Evolutionary conservation across 2,329 filamentous ascomycete genomes (phyloP), one percentile per base, ranked within the genome.

Genomic region (Colletotrichum sp.): DNA sequence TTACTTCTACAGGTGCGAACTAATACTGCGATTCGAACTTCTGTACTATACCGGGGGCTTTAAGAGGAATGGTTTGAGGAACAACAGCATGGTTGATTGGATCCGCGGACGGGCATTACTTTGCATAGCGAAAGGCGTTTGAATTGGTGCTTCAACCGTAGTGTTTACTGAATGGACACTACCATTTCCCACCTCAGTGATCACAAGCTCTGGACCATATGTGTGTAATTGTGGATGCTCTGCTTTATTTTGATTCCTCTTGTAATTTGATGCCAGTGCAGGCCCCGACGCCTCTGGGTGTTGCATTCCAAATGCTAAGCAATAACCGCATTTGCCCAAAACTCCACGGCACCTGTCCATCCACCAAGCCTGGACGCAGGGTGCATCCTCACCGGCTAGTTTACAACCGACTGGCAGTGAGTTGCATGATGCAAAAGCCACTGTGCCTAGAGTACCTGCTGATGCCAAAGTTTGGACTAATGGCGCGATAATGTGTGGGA

Each of bases 81-180:
- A 67, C 27, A 65, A 31, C 21, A 64, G 31, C 63, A 59, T 27
- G 34, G 51, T 65, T 18, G 62, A 47, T 65, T 18, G 62, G 55
- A 21, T 33, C 33, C 43, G 38, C 6, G 24, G 61, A 36, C 59
- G 29, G 67, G 58, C 31, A 47, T 27, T 72, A 34, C 21, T 54
- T 67, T 70, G 66, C 73, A 75, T 75, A 75, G 70, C 73, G 73
- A 29, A n/a, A 59, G 73, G 73, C 73, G 73, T 75, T 61, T 67
- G 47, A 55, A 54, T 67, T 64, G 36, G 55, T 69, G 51, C 43
- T 69, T 72, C n/a, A 36, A 29, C 3, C 16, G 55, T 70, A 31
- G 54, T 66, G 55, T 29, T 9, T 21, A 57, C 21, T n/a, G 6
- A 36, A 24, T 15, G 16, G n/a, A 64, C 36, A 62, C 61, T 47